phyloP scores from a whole-genome alignment of 228 moss, liverwort and hornwort genomes.

The Sphagnum fallax region DNA sequence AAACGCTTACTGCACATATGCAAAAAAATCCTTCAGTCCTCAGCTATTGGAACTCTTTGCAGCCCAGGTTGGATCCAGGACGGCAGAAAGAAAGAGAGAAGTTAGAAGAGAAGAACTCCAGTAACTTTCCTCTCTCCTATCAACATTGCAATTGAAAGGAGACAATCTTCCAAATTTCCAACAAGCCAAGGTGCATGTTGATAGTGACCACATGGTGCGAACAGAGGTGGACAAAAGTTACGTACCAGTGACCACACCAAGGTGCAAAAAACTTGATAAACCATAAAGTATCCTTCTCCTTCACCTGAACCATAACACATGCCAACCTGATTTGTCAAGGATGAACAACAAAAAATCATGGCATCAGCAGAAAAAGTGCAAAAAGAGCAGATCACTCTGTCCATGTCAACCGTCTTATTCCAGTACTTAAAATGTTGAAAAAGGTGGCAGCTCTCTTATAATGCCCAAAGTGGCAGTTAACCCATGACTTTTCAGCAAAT shows the following conservation, averaged over 20 bases:
- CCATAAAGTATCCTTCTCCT: constrained; percentile 84
- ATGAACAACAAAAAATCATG: too few species aligned
- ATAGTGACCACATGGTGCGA: not conserved
- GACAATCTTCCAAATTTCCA: not conserved
- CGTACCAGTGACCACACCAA: constrained; percentile 87
- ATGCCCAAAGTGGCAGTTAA: not conserved
- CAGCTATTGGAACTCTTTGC: not conserved
- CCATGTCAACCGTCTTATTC: too few species aligned
- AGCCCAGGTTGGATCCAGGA: not conserved
- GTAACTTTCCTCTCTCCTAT: too few species aligned
- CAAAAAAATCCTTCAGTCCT: not conserved
- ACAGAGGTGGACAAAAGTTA: not conserved
- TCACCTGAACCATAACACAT: constrained; percentile 29
- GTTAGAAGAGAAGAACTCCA: too few species aligned
- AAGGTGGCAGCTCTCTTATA: not conserved
- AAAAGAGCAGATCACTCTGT: not conserved
- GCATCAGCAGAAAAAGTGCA: not conserved
- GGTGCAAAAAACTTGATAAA: constrained; percentile 86
- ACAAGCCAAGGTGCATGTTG: not conserved
- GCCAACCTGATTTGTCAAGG: too few species aligned
- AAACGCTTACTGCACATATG: constrained; percentile 44
- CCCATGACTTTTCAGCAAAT: too few species aligned
- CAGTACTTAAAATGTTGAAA: not conserved
- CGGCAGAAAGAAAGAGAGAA: not conserved
- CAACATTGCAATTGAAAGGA: too few species aligned